phyloP scores from a whole-genome alignment of 78 protist species.

The Trichosphaerium sp. region DNA sequence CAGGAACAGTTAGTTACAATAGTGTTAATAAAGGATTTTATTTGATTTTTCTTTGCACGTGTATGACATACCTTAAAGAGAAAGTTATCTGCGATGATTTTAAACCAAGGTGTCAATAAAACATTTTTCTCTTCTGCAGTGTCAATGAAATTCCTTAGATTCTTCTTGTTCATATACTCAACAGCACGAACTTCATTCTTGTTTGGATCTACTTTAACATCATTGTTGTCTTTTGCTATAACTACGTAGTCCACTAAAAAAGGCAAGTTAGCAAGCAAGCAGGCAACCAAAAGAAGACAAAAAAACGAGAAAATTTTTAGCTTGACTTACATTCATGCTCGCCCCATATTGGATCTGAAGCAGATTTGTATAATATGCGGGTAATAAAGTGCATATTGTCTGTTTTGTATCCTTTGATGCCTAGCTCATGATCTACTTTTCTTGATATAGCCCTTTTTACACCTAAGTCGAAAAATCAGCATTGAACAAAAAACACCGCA shows the following conservation, averaged over 20 bases:
- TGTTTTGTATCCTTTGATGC: conserved; percentile 13
- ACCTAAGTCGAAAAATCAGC: conserved; percentile 31
- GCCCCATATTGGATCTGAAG: conserved; percentile 46
- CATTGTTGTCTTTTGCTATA: not conserved
- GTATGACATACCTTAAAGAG: too few relatives aligned
- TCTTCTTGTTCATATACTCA: conserved; percentile 15
- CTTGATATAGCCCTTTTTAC: conserved; percentile 50
- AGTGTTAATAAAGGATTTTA: too few relatives aligned
- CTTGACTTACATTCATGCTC: conserved; percentile 62
- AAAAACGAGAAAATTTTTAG: not conserved
- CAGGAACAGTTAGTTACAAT: too few relatives aligned
- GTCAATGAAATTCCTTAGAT: conserved; percentile 14
- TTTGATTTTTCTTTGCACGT: too few relatives aligned
- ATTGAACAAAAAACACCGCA: too few relatives aligned
- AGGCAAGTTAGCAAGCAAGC: not conserved
- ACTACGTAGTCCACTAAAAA: conserved; percentile 46
- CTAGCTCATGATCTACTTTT: conserved; percentile 71
- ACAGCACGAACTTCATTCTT: conserved; percentile 33
- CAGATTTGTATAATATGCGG: conserved; percentile 54
- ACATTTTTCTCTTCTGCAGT: not conserved
- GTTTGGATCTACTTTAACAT: conserved; percentile 2
- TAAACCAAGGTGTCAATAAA: conserved; percentile 50
- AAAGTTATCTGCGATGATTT: conserved; percentile 17
- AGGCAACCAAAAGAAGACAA: not conserved
- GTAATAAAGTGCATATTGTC: conserved; percentile 31